Conservation (phyloP, 1,284 basidiomycete species). For the Cryptococcus jaspeensis region DNA sequence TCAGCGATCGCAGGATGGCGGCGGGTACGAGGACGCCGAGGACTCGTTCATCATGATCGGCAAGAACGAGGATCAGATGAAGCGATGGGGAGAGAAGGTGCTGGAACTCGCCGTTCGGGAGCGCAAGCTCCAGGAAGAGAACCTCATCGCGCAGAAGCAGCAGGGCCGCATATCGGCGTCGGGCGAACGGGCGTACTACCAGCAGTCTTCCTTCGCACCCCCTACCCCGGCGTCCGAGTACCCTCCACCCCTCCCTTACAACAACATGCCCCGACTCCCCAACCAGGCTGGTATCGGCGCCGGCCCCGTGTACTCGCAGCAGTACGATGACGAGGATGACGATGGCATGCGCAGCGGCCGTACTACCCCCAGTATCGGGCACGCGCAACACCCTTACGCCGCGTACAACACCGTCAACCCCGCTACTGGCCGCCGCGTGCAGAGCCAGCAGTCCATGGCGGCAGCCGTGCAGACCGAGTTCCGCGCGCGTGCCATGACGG, state of each 20-base stretch:
- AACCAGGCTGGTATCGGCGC: slow-evolving; percentile 2
- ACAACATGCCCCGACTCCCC: slow-evolving; percentile 27
- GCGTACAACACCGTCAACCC: slow-evolving; percentile 50
- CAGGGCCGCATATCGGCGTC: slow-evolving; percentile 29
- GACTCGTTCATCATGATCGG: slow-evolving; percentile 95
- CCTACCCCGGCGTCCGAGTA: slow-evolving; percentile 40
- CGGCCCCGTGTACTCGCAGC: not conserved
- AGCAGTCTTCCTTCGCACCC: slow-evolving; percentile 39
- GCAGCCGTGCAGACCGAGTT: slow-evolving; percentile 58
- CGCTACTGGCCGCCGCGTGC: slow-evolving; percentile 55
- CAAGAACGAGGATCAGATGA: slow-evolving; percentile 86
- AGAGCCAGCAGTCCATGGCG: slow-evolving; percentile 59
- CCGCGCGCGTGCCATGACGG: slow-evolving; percentile 64
- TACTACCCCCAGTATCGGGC: slow-evolving; percentile 57
- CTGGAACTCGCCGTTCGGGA: slow-evolving; percentile 73
- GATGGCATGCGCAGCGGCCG: slow-evolving; percentile 29
- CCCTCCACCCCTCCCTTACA: slow-evolving; percentile 19
- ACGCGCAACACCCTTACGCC: slow-evolving; percentile 20
- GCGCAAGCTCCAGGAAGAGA: slow-evolving; percentile 54
- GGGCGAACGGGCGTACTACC: slow-evolving; percentile 15
- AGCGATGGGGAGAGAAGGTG: slow-evolving; percentile 86
- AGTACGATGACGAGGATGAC: slow-evolving; percentile 35
- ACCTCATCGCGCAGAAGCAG: slow-evolving; percentile 52
- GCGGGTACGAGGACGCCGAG: slow-evolving; percentile 46
- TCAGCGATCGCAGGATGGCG: slow-evolving; percentile 13